Evolutionary conservation across 1,139 yeast species (phyloP).

Genomic region (Suhomyces ambrosiae): DNA sequence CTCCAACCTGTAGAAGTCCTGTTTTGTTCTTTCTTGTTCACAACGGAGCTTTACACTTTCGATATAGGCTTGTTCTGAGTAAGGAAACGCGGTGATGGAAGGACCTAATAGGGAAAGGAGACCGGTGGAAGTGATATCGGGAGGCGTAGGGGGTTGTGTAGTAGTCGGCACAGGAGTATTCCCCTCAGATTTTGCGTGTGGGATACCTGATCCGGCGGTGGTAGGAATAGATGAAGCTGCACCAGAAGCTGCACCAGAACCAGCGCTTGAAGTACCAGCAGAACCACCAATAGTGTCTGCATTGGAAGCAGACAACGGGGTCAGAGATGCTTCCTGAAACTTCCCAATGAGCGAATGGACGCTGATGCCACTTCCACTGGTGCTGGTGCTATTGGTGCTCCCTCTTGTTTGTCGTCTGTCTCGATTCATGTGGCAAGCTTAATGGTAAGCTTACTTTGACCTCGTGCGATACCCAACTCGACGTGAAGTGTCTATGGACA

Average conservation of each 20-base stretch:
- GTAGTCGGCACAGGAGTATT: conserved; percentile 2
- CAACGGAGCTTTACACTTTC: conserved; percentile 65
- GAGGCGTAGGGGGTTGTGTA: conserved; percentile 1
- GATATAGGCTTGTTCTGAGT: conserved; percentile 61
- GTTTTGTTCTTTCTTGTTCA: conserved; percentile 84
- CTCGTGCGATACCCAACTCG: conserved; percentile 2
- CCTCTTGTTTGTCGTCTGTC: conserved; percentile 9
- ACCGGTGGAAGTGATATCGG: conserved; percentile 19
- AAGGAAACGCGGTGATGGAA: conserved; percentile 55
- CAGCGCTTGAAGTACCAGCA: neutral
- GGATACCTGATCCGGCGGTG: conserved; percentile 4
- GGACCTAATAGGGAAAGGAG: conserved; percentile 53
- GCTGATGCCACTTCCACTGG: conserved; percentile 15
- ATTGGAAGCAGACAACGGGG: neutral
- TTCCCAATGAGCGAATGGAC: conserved; percentile 21
- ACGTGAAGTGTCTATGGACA: neutral
- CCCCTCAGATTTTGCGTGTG: conserved; percentile 6
- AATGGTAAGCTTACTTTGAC: too few relatives aligned
- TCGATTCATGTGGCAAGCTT: conserved; percentile 8
- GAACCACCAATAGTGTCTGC: neutral
- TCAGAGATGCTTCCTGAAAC: conserved; percentile 10
- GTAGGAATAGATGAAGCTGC: neutral
- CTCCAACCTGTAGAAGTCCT: conserved; percentile 74
- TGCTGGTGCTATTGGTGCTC: too few relatives aligned
- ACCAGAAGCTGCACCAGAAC: neutral